Evolutionary conservation across 768 basidiomycete genomes (phyloP).

Genomic region (Terana coerulea): DNA sequence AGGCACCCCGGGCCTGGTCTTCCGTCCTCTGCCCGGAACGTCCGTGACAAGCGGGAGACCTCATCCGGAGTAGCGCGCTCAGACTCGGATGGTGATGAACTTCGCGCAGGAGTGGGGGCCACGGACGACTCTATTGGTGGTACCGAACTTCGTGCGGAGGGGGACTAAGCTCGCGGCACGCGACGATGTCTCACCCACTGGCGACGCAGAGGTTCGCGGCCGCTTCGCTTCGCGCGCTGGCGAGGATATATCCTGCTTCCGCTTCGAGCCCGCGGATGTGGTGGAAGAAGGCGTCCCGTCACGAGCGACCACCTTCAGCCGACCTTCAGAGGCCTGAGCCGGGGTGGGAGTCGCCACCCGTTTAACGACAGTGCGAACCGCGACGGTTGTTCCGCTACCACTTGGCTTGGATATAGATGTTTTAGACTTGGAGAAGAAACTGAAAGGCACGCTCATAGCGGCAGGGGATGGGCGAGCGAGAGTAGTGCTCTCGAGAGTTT

Average conservation of each 20-base stretch:
- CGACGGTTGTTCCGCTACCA: slow-evolving; percentile 17
- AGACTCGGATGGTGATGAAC: not conserved
- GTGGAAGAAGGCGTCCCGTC: slow-evolving; percentile 19
- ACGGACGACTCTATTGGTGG: slow-evolving; percentile 13
- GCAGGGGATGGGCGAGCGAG: slow-evolving; percentile 10
- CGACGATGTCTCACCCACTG: slow-evolving; percentile 14
- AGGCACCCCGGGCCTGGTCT: slow-evolving; percentile 47
- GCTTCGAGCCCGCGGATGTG: slow-evolving; percentile 18
- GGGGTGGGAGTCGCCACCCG: slow-evolving; percentile 18
- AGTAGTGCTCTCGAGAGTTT: too few relatives aligned
- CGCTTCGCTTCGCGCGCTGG: slow-evolving; percentile 17
- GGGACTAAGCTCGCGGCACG: slow-evolving; percentile 18
- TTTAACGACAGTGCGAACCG: slow-evolving; percentile 22
- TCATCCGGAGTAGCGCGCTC: slow-evolving; percentile 32
- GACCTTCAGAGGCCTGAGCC: slow-evolving; percentile 14
- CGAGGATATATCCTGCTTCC: slow-evolving; percentile 14
- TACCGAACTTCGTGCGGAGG: slow-evolving; percentile 10
- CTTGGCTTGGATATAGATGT: slow-evolving; percentile 14
- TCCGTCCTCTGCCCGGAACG: slow-evolving; percentile 53
- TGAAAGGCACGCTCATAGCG: slow-evolving; percentile 20
- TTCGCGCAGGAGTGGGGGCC: slow-evolving; percentile 18
- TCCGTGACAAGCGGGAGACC: slow-evolving; percentile 35
- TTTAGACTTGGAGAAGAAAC: slow-evolving; percentile 30
- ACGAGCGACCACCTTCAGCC: slow-evolving; percentile 20
- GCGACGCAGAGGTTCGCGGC: slow-evolving; percentile 22